Percentiles rank a stretch among this genome's conserved stretches.
Conservation (phyloP, 495 filamentous ascomycete genomes). For the Penicillium verhagenii region DNA sequence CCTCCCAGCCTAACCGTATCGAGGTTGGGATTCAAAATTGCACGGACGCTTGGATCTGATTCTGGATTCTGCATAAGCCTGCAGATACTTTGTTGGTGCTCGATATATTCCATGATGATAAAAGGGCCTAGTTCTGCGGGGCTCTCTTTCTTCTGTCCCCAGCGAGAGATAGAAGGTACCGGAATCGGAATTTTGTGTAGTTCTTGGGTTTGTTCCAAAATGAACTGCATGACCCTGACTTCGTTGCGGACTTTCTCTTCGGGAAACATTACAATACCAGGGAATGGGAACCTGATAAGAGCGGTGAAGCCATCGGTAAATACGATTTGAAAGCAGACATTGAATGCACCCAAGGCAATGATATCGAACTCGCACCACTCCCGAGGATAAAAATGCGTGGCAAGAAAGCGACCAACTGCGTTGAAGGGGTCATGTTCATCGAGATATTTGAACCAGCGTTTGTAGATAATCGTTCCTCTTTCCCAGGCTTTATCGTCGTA, state of each 20-base stretch:
- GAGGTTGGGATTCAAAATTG: constrained; percentile 31
- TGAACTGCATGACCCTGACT: constrained; percentile 39
- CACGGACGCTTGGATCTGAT: constrained; percentile 6
- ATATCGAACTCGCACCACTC: not conserved
- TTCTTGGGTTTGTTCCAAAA: constrained; percentile 28
- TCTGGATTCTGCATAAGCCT: constrained; percentile 28
- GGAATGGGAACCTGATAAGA: constrained; percentile 19
- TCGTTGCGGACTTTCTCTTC: constrained; percentile 42
- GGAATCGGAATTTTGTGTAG: constrained; percentile 28
- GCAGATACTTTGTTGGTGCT: constrained; percentile 30
- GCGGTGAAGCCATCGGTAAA: constrained; percentile 16
- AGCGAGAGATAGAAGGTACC: constrained; percentile 36
- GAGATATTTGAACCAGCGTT: constrained; percentile 12
- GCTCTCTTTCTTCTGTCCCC: constrained; percentile 24
- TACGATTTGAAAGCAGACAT: constrained; percentile 18
- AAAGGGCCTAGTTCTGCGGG: constrained; percentile 21
- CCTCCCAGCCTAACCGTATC: constrained; percentile 6
- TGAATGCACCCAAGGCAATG: constrained; percentile 13
- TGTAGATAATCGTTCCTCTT: constrained; percentile 6
- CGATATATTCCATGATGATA: constrained; percentile 43
- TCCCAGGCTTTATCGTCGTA: constrained; percentile 23
- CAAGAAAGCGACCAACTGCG: constrained; percentile 7
- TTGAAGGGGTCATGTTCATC: constrained; percentile 3
- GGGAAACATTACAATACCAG: constrained; percentile 24
- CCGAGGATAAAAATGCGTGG: constrained; percentile 6